phyloP scores from a whole-genome alignment of 164 flowering plant species.

The Akebia trifoliata region DNA sequence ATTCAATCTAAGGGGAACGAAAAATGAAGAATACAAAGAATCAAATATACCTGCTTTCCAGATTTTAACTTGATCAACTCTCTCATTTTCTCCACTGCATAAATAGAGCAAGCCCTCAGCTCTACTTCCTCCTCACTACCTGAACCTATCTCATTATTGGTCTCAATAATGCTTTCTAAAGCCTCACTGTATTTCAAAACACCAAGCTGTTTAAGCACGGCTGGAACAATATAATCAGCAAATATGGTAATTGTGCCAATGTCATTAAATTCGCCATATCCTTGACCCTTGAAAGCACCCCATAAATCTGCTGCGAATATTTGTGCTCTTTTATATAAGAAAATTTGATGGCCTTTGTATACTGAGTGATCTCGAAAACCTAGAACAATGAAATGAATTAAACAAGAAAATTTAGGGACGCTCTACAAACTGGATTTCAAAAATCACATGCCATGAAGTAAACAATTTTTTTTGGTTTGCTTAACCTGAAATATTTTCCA shows the following conservation, averaged over 20 bases:
- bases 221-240: slow-evolving; percentile 94
- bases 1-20: too few relatives aligned
- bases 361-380: slow-evolving; percentile 93
- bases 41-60: slow-evolving; percentile 59
- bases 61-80: slow-evolving; percentile 51
- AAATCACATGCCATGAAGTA: too few relatives aligned
- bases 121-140: slow-evolving; percentile 96
- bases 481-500: too few relatives aligned
- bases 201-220: slow-evolving; percentile 81
- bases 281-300: slow-evolving; percentile 92
- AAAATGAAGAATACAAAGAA: not conserved
- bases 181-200: slow-evolving; percentile 67
- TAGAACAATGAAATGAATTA: slow-evolving; percentile 21
- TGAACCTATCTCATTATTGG: slow-evolving; percentile 51
- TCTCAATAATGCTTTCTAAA: slow-evolving; percentile 49
- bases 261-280: slow-evolving; percentile 79
- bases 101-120: slow-evolving; percentile 78
- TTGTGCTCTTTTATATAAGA: slow-evolving; percentile 95
- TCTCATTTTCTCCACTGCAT: slow-evolving; percentile 88
- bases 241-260: slow-evolving; percentile 73
- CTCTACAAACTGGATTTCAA: too few relatives aligned
- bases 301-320: slow-evolving; percentile 93
- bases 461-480: too few relatives aligned
- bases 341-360: slow-evolving; percentile 91
- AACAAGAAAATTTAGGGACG: not conserved